phyloP scores from a whole-genome alignment of 805 yeast genomes.

The Candida endomychidarum region DNA sequence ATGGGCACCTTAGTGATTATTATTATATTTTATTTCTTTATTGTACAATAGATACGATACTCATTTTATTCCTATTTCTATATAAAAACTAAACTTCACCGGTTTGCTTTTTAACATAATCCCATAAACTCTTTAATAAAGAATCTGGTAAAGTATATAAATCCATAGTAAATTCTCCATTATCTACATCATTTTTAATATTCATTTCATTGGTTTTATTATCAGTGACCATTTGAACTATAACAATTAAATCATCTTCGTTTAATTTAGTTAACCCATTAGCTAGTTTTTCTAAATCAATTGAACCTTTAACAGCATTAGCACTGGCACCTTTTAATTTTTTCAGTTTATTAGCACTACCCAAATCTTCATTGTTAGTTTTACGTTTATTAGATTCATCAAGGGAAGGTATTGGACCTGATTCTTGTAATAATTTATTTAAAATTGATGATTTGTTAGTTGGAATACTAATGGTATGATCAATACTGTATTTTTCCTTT shows the following conservation, averaged over 20 bases:
- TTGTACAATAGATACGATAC: slow-evolving; percentile 7
- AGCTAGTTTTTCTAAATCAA: slow-evolving; percentile 89
- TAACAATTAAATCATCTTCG: slow-evolving; percentile 91
- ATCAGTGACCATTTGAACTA: slow-evolving; percentile 97
- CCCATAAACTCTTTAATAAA: slow-evolving; percentile 89
- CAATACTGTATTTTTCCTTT: slow-evolving; percentile 72
- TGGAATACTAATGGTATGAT: slow-evolving; percentile 77
- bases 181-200: slow-evolving; percentile 91
- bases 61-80: slow-evolving; percentile 1
- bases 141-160: slow-evolving; percentile 90
- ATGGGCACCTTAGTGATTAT: slow-evolving; percentile 46
- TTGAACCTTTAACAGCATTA: slow-evolving; percentile 64
- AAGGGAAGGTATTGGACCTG: slow-evolving; percentile 70
- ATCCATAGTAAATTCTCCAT: slow-evolving; percentile 97
- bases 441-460: slow-evolving; percentile 66
- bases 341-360: slow-evolving; percentile 39
- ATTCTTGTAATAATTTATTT: slow-evolving; percentile 69
- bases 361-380: slow-evolving; percentile 18
- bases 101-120: slow-evolving; percentile 77
- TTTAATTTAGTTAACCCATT: slow-evolving; percentile 81
- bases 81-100: slow-evolving; percentile 23
- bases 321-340: slow-evolving; percentile 46
- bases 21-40: too few relatives aligned
- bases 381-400: slow-evolving; percentile 27
- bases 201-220: slow-evolving; percentile 94